Evolutionary conservation across 1,284 basidiomycete species (phyloP).

Genomic region (Volvariella volvacea): DNA sequence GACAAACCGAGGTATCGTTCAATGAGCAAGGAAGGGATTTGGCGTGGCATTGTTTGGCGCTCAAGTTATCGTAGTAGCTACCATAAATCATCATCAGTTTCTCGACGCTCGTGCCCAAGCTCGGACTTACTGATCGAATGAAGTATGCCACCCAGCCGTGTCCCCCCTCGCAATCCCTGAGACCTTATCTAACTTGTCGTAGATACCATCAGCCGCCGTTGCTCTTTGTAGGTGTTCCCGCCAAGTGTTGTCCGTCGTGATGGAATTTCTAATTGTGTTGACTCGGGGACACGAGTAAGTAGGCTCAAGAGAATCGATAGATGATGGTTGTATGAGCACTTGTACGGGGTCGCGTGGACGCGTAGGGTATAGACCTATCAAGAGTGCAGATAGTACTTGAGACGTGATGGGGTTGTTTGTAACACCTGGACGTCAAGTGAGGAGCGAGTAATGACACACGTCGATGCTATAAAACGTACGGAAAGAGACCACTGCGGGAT

Average conservation of each 20-base stretch:
- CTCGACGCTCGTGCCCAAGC: neutral
- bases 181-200: conserved; percentile 31
- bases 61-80: conserved; percentile 44
- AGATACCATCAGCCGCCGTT: conserved; percentile 17
- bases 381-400: conserved; percentile 40
- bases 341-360: conserved; percentile 14
- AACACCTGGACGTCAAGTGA: conserved; percentile 24
- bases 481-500: conserved; percentile 24
- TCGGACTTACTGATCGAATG: conserved; percentile 36
- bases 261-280: conserved; percentile 21
- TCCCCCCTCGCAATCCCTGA: conserved; percentile 31
- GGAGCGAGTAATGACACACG: neutral
- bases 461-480: conserved; percentile 17
- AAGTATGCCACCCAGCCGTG: conserved; percentile 36
- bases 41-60: conserved; percentile 39
- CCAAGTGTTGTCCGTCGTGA: conserved; percentile 33
- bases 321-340: conserved; percentile 29
- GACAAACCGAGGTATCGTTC: conserved; percentile 33
- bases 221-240: conserved; percentile 29
- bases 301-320: conserved; percentile 38
- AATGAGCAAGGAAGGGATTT: conserved; percentile 36
- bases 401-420: conserved; percentile 45
- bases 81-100: neutral
- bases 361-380: conserved; percentile 35
- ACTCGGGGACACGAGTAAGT: conserved; percentile 32